Conservation (phyloP, 257 asterid genomes). For the Ajuga chamaepitys region DNA sequence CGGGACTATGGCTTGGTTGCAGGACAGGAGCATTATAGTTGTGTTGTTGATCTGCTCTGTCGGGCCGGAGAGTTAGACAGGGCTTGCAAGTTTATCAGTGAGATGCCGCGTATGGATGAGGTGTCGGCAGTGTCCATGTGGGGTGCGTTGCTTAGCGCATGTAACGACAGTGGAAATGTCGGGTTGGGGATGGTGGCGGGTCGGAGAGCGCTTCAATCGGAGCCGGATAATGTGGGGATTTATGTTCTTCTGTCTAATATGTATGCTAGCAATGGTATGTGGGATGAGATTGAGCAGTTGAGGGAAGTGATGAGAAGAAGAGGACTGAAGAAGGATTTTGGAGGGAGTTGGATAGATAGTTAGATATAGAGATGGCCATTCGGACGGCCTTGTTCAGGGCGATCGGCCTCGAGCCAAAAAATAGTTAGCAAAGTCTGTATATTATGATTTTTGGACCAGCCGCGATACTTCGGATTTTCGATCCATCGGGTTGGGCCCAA, state of each 20-base stretch:
- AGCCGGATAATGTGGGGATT: constrained; percentile 65
- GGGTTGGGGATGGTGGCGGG: constrained; percentile 67
- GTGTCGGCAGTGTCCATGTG: constrained; percentile 47
- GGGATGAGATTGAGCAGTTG: constrained; percentile 65
- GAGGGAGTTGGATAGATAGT: constrained; percentile 53
- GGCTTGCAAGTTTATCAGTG: constrained; percentile 49
- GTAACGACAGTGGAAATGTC: constrained; percentile 66
- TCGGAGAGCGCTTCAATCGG: constrained; percentile 60
- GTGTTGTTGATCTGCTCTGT: constrained; percentile 74
- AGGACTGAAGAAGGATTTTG: constrained; percentile 69
- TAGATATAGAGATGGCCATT: too few relatives aligned
- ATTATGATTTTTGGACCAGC: too few relatives aligned
- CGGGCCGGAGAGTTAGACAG: constrained; percentile 72
- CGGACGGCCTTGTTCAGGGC: too few relatives aligned
- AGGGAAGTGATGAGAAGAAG: constrained; percentile 50
- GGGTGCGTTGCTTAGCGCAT: constrained; percentile 79
- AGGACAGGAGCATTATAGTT: constrained; percentile 71
- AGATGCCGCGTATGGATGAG: constrained; percentile 26
- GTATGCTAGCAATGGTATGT: constrained; percentile 69
- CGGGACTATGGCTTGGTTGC: constrained; percentile 41
- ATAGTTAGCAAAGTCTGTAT: too few relatives aligned
- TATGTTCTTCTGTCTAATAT: constrained; percentile 62
- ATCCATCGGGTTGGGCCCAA: too few relatives aligned
- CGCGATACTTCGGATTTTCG: too few relatives aligned
- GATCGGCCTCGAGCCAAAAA: too few relatives aligned